phyloP scores from a whole-genome alignment of 352 stramenopile species.

The Globisporangium okanoganense region DNA sequence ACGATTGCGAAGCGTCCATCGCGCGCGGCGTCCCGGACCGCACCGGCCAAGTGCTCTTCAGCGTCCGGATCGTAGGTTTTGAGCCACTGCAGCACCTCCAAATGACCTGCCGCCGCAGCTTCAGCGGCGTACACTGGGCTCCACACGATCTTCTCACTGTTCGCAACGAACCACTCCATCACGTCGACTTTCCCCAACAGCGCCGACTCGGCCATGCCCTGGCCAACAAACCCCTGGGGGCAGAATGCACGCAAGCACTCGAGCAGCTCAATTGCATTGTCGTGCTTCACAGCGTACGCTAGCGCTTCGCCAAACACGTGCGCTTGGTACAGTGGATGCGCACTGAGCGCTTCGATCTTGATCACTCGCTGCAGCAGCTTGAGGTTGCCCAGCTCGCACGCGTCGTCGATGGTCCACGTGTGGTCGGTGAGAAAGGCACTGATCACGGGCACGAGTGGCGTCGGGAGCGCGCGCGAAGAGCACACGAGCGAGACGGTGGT shows the following conservation, averaged over 20 bases:
- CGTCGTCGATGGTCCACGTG: conserved; percentile 3
- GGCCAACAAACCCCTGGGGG: neutral
- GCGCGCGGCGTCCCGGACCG: neutral
- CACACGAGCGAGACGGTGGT: neutral
- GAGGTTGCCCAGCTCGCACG: neutral
- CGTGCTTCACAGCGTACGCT: neutral
- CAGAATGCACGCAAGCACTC: neutral
- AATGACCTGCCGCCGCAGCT: neutral
- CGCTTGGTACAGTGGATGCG: neutral
- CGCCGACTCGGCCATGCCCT: neutral
- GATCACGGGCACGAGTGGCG: neutral
- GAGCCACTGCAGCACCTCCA: conserved; percentile 3
- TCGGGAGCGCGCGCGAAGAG: neutral
- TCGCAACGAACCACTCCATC: conserved; percentile 1
- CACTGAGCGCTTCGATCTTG: too few relatives aligned
- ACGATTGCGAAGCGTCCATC: neutral
- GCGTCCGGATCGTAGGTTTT: neutral
- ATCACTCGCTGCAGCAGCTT: neutral
- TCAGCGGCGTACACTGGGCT: neutral
- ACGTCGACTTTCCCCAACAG: neutral
- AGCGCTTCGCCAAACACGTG: neutral
- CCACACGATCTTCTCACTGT: neutral
- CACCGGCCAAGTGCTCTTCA: neutral
- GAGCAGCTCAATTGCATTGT: conserved; percentile 1
- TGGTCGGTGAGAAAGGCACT: neutral